Base-by-base conservation (phyloP, 768 basidiomycete species). In the Plicaturopsis crispa region DNA sequence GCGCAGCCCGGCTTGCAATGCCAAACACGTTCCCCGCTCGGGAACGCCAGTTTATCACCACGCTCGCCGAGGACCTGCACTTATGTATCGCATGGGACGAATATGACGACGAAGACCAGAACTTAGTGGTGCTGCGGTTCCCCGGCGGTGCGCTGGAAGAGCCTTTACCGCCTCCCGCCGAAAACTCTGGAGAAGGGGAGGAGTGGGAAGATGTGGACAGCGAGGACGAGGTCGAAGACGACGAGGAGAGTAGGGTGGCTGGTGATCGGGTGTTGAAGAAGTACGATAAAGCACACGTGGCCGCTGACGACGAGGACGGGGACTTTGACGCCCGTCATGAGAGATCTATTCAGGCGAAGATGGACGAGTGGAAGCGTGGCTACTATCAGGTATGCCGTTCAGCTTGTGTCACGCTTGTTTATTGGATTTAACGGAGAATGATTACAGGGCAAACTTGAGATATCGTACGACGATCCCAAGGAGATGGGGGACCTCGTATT, bases 71-170 rank as follows among this genome's bases (percentile, higher is more conserved):
- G 28, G 82, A 91, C 34, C 58, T 98, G 31, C 80, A 88, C 53
- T 70, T 98, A 10, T 70, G 60, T 16, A 54, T 93, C 19, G 67
- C 81, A n/a, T 99, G 92, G 90, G 94, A 98, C 53, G 92, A 93
- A 53, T 92, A 80, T 48, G 85, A 92, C 44, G 85, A 84, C 5
- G 66, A 88, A 33, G 86, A 88, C 43, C 69, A 78, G 52, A 87
- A 87, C 49, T 52, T 92, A 18, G 75, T 86, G 30, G 82, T 80
- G 14, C 77, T 72, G 67, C 57, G 73, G 31, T 67, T 84, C 44
- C 82, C 83, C 2, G 67, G 65, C 41, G n/a, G 54, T 38, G 22
- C 60, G 55, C 37, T 53, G 24, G 62, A 63, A 36, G 59, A 68
- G 35, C 51, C 59, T 31, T 35, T 55, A 33, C 54, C 50, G 16